Conservation (phyloP, 140 eudicot species). For the Ambrosia hybrid region DNA sequence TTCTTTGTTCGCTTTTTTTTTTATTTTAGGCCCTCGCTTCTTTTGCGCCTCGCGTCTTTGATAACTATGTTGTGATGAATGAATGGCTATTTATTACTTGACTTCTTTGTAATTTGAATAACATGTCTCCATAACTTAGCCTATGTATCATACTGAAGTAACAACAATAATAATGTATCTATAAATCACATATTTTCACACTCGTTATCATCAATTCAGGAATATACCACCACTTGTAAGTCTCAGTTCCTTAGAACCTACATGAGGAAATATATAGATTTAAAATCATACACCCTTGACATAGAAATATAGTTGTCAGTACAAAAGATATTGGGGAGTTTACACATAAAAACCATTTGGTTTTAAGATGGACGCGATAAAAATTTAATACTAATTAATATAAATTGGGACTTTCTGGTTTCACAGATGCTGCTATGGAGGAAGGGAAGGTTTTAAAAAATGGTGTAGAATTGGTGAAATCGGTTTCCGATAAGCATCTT, state of each 20-base stretch:
- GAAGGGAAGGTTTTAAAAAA: slow-evolving; percentile 70
- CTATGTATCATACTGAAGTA: not conserved
- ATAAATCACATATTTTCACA: not conserved
- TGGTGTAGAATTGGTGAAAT: slow-evolving; percentile 72
- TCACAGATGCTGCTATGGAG: slow-evolving; percentile 76
- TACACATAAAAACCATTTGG: not conserved
- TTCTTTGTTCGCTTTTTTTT: too few relatives aligned
- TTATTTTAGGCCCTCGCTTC: too few relatives aligned
- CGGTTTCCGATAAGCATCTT: slow-evolving; percentile 82
- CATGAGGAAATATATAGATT: slow-evolving; percentile 7
- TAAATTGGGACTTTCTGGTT: slow-evolving; percentile 48
- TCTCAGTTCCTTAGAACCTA: not conserved
- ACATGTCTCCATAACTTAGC: not conserved
- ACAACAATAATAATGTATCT: not conserved
- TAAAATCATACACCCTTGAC: not conserved
- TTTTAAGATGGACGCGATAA: slow-evolving; percentile 8
- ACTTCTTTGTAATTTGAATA: not conserved
- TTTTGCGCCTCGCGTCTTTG: too few relatives aligned
- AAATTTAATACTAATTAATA: slow-evolving; percentile 25
- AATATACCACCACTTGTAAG: not conserved
- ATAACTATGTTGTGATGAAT: too few relatives aligned
- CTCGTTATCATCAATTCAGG: not conserved
- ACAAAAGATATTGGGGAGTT: slow-evolving; percentile 8
- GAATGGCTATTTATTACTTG: not conserved
- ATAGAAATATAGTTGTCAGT: not conserved